Base-by-base conservation (phyloP, 441 rosid species). In the Populus hybrid region DNA sequence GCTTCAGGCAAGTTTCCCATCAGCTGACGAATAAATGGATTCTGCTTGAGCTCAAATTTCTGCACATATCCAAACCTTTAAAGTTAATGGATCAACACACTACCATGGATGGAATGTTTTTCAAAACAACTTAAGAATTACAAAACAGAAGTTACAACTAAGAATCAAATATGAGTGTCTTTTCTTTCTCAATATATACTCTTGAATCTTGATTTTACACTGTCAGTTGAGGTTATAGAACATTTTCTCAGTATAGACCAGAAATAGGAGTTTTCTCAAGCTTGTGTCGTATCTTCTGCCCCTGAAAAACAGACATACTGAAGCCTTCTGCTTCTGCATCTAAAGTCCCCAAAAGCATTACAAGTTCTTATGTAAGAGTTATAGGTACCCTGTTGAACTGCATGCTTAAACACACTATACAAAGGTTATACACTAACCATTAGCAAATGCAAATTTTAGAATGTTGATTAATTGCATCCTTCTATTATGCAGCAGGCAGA, bases 1-100 rank as follows among this genome's bases (percentile, higher is more conserved):
- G 89, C 96, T 84, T 91, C 91, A 0, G 88, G 88, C 74, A 95
- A 76, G 87, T 89, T 92, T 66, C 99, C 98, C 75, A 91, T 91
- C 70, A 91, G 82, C 71, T 91, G 98, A 79, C 92, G 90, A 76
- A 93, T 90, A 69, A 95, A 82, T 1, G 92, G 89, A 74, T 79
- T 87, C 50, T 88, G 90, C 85, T 95, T 95, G 79, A 95, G 91
- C 94, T 95, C 98, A 59, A 95, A 93, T 84, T 94, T 93, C 96
- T 92, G 86, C 87, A 82, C 0, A 65, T 23, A 1, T 68, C 9
- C 68, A 29, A 69, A 70, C 9, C 69, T 33, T 68, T 12, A 16
- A 74, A 70, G 74, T 74, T 35, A 20, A 70, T 64, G 28, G 64
- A 68, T 72, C 69, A 40, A 20, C 53, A n/a, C 20, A 61, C 42